Conservation (phyloP, 1,284 basidiomycete species). For the Malassezia psittaci region DNA sequence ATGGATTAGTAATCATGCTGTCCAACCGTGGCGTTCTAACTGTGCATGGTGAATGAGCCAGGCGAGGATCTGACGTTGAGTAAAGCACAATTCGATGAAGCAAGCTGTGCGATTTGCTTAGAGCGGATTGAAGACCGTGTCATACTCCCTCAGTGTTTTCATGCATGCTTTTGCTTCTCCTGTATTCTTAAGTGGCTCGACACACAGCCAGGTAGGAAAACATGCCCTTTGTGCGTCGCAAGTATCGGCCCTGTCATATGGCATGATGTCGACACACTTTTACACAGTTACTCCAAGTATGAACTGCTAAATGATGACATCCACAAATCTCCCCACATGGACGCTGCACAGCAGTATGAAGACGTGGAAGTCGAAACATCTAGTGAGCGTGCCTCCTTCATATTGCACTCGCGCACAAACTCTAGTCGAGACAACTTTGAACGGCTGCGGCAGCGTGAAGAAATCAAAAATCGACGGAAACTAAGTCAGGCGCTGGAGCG, state of each 20-base stretch:
- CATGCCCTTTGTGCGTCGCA: conserved; percentile 13
- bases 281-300: neutral
- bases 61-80: neutral
- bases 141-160: conserved; percentile 13
- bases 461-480: neutral
- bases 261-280: conserved; percentile 7
- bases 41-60: neutral
- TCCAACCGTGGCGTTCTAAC: neutral
- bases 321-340: neutral
- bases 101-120: conserved; percentile 13
- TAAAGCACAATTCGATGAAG: neutral
- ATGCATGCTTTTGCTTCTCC: conserved; percentile 15
- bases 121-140: conserved; percentile 10
- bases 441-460: conserved; percentile 3
- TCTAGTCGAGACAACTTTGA: neutral
- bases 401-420: no score
- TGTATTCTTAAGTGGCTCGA: conserved; percentile 12
- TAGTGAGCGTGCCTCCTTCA: neutral
- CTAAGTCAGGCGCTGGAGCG: neutral
- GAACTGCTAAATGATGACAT: neutral
- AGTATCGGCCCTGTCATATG: conserved; percentile 6
- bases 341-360: no score
- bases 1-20: neutral
- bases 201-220: conserved; percentile 1
- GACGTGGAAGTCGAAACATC: no score